Evolutionary conservation across 768 basidiomycete species (phyloP).

Genomic region (Kwoniella dendrophila): DNA sequence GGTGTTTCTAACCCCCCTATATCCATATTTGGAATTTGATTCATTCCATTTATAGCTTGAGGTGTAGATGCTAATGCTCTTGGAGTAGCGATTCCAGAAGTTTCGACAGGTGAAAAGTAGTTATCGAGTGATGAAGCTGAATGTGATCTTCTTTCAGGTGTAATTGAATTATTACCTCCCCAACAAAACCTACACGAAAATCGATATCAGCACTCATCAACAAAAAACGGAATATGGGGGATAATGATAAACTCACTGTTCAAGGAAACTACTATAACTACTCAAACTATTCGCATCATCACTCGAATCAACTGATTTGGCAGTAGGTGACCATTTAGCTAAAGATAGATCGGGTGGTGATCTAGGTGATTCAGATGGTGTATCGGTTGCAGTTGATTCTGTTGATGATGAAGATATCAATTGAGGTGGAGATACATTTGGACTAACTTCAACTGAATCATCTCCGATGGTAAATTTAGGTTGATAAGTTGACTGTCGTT

Average conservation of each 20-base stretch:
- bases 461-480: slow-evolving; percentile 20
- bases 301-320: slow-evolving; percentile 16
- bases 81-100: slow-evolving; percentile 17
- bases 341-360: slow-evolving; percentile 37
- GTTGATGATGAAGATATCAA: slow-evolving; percentile 14
- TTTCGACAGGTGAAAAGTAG: slow-evolving; percentile 26
- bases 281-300: slow-evolving; percentile 31
- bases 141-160: slow-evolving; percentile 30
- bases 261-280: slow-evolving; percentile 48
- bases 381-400: slow-evolving; percentile 23
- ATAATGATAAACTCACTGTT: slow-evolving; percentile 48
- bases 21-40: no score
- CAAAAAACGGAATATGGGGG: not conserved
- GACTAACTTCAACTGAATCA: slow-evolving; percentile 16
- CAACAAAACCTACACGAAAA: slow-evolving; percentile 50
- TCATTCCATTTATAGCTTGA: not conserved
- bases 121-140: slow-evolving; percentile 39
- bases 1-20: no score
- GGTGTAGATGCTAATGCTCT: slow-evolving; percentile 8
- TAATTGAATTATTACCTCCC: slow-evolving; percentile 36
- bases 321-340: slow-evolving; percentile 31
- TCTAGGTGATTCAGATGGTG: slow-evolving; percentile 36
- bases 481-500: slow-evolving; percentile 7
- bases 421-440: slow-evolving; percentile 21
- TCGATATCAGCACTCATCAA: slow-evolving; percentile 4